Evolutionary conservation across 129 eudicot genomes (phyloP).

Genomic region (Centella asiatica): DNA sequence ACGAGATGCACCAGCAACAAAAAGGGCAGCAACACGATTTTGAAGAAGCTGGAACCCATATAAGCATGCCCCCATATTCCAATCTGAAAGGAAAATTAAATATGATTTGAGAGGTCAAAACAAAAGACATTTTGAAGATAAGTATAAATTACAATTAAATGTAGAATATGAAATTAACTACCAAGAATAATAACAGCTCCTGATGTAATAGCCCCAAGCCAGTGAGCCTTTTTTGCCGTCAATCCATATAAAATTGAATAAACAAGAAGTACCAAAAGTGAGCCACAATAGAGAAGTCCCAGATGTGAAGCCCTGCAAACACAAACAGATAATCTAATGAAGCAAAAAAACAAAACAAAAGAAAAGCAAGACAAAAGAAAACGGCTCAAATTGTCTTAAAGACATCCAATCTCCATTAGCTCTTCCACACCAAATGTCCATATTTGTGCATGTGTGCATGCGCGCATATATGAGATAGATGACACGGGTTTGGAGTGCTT

Average conservation of each 20-base stretch:
- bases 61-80: conserved; percentile 99
- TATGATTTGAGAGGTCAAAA: neutral
- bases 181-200: conserved; percentile 96
- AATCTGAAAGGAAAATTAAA: conserved; percentile 38
- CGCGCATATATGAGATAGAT: neutral
- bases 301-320: conserved; percentile 85
- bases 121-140: neutral
- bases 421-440: neutral
- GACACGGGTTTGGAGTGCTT: conserved; percentile 23
- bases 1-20: conserved; percentile 93
- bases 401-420: neutral
- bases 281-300: conserved; percentile 79
- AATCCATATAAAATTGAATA: conserved; percentile 86
- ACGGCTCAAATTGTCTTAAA: neutral
- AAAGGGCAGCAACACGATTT: conserved; percentile 82
- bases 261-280: conserved; percentile 82
- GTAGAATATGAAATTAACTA: conserved; percentile 14
- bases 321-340: neutral
- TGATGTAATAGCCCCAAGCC: conserved; percentile 97
- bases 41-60: conserved; percentile 94
- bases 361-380: neutral
- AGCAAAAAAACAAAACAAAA: neutral
- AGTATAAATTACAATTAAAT: neutral
- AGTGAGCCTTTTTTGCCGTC: conserved; percentile 85
- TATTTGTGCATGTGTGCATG: neutral